These are phyloP conservation scores for Candida takata DNA, from an alignment of 805 yeast genomes.

Conservation along the genomic window DNA sequence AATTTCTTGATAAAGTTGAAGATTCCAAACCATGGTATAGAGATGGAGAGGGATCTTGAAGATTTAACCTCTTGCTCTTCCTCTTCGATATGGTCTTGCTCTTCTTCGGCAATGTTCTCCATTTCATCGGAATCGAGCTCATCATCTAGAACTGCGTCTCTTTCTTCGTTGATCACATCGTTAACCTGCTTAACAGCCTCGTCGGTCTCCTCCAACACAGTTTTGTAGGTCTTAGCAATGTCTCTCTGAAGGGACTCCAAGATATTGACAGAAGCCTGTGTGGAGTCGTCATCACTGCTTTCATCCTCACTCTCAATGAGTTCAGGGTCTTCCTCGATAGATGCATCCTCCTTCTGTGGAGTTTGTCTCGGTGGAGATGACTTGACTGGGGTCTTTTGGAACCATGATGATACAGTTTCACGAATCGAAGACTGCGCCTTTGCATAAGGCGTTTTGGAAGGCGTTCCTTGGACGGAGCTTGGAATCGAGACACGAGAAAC, in stretches of 20 bases:
- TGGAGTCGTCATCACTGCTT: constrained; percentile 3
- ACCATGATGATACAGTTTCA: constrained; percentile 1
- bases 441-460: constrained; percentile 5
- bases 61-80: not conserved
- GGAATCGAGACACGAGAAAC: constrained; percentile 6
- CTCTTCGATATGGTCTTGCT: not conserved
- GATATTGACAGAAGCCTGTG: constrained; percentile 10
- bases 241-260: constrained; percentile 19
- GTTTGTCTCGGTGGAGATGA: not conserved
- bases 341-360: not conserved
- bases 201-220: constrained; percentile 22
- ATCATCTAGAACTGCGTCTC: constrained; percentile 9
- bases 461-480: constrained; percentile 10
- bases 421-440: constrained; percentile 1
- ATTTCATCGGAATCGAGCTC: too few relatives aligned
- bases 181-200: constrained; percentile 22
- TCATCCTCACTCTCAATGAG: constrained; percentile 7
- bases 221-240: constrained; percentile 17
- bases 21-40: constrained; percentile 8
- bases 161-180: constrained; percentile 11
- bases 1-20: constrained; percentile 19
- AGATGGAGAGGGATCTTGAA: not conserved
- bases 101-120: too few relatives aligned
- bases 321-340: constrained; percentile 9
- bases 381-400: constrained; percentile 2